A percentile compares a stretch with the other conserved stretches of the same genome.
These are phyloP conservation scores for Solanum lycopersicoides DNA, from an alignment of 257 asterid genomes.

Conservation along the genomic window DNA sequence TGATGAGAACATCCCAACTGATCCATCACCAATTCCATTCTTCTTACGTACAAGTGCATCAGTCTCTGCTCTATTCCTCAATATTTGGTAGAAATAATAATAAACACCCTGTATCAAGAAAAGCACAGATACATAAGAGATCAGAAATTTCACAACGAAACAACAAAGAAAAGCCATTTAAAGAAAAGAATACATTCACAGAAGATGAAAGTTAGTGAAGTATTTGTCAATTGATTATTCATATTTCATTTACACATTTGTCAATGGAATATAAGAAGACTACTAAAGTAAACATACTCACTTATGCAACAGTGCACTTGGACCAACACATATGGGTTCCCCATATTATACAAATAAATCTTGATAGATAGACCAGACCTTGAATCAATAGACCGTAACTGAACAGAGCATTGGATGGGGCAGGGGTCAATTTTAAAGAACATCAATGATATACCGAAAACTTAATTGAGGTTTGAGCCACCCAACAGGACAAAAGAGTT, in stretches of 20 bases:
- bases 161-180: neutral
- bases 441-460: neutral
- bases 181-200: neutral
- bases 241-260: neutral
- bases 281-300: neutral
- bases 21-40: conserved; percentile 84
- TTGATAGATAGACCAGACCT: neutral
- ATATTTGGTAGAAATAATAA: conserved; percentile 38
- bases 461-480: neutral
- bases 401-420: neutral
- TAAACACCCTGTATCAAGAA: conserved; percentile 93
- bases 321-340: neutral
- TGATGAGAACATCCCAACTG: conserved; percentile 92
- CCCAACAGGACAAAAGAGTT: neutral
- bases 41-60: conserved; percentile 55
- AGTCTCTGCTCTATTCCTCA: conserved; percentile 65
- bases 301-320: neutral
- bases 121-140: conserved; percentile 4
- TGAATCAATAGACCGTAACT: neutral
- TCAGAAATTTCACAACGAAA: neutral
- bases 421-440: neutral
- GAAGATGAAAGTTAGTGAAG: neutral
- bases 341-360: neutral
- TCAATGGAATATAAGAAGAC: neutral
- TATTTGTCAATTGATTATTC: neutral